A percentile compares a stretch with the other conserved stretches of the same genome.
Evolutionary conservation across 495 filamentous ascomycete genomes (phyloP).

Genomic region (Penicillium cosmopolitanum): DNA sequence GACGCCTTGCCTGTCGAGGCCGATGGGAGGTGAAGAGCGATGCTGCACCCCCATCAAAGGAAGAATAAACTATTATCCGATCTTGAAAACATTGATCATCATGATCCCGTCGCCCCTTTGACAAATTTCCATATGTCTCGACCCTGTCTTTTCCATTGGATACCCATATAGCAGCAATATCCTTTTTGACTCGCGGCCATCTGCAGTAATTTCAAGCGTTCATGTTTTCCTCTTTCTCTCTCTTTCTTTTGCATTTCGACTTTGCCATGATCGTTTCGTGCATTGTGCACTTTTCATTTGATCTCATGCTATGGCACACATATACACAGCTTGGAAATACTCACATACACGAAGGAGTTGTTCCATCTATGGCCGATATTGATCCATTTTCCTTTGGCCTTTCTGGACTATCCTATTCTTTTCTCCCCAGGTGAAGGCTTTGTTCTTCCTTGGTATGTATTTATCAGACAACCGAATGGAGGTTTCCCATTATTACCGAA

Average conservation of each 20-base stretch:
- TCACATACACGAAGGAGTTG: slow-evolving; percentile 34
- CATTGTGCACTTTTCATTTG: slow-evolving; percentile 1
- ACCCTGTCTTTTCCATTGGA: slow-evolving; percentile 42
- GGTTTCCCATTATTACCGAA: background rate
- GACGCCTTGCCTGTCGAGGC: slow-evolving; percentile 13
- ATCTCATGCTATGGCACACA: slow-evolving; percentile 9
- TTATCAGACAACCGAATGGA: slow-evolving; percentile 1
- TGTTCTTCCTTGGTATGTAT: background rate
- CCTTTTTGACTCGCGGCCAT: background rate
- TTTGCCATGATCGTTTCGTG: background rate
- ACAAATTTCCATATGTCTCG: slow-evolving; percentile 30
- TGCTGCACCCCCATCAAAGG: background rate
- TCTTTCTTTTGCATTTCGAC: slow-evolving; percentile 1
- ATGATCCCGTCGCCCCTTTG: slow-evolving; percentile 4
- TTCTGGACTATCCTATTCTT: slow-evolving; percentile 8
- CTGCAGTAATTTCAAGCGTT: background rate
- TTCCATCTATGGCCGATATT: background rate
- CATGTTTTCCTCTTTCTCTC: slow-evolving; percentile 11
- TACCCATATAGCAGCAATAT: slow-evolving; percentile 39
- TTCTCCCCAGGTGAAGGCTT: background rate
- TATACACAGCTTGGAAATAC: slow-evolving; percentile 21
- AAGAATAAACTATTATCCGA: slow-evolving; percentile 8
- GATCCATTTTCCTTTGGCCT: slow-evolving; percentile 1
- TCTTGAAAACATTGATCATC: background rate
- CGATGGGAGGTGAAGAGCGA: slow-evolving; percentile 7